Conservation (phyloP, 2,329 filamentous ascomycete genomes). For the Colletotrichum destructivum region DNA sequence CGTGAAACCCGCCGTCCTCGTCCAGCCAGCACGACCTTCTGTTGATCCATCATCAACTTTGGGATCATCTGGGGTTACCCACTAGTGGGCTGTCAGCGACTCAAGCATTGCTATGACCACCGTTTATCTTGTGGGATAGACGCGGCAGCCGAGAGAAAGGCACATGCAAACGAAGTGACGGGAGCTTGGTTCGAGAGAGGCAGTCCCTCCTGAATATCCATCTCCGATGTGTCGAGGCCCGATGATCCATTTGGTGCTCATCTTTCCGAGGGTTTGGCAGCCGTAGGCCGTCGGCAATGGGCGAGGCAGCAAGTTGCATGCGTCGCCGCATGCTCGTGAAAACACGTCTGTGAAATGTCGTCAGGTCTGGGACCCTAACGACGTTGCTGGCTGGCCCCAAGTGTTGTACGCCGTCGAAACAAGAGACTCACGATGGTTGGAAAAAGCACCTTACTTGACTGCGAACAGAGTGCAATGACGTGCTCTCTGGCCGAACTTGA, state of each 20-base stretch:
- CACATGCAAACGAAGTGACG: slow-evolving; percentile 13
- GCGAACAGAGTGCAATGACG: slow-evolving; percentile 22
- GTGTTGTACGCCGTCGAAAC: slow-evolving; percentile 1
- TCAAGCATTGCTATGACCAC: slow-evolving; percentile 42
- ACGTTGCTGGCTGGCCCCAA: background rate
- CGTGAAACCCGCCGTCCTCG: slow-evolving; percentile 23
- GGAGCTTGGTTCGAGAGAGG: slow-evolving; percentile 16
- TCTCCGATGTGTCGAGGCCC: background rate
- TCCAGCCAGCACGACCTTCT: background rate
- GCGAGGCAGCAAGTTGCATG: background rate
- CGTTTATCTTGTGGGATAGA: slow-evolving; percentile 38
- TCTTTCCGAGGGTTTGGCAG: background rate
- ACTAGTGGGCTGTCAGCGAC: slow-evolving; percentile 15
- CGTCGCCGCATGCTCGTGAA: background rate
- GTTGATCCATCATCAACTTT: slow-evolving; percentile 37
- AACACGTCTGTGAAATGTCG: background rate
- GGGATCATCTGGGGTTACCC: slow-evolving; percentile 38
- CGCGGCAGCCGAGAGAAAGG: slow-evolving; percentile 10
- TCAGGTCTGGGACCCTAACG: slow-evolving; percentile 7
- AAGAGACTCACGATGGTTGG: slow-evolving; percentile 19
- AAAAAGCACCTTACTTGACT: background rate
- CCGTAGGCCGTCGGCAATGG: background rate
- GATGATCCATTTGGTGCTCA: slow-evolving; percentile 5
- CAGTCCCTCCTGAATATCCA: slow-evolving; percentile 32
- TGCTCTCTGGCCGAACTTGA: slow-evolving; percentile 7